Conservation (phyloP, 1,139 yeast genomes). For the Pichia sp. region DNA sequence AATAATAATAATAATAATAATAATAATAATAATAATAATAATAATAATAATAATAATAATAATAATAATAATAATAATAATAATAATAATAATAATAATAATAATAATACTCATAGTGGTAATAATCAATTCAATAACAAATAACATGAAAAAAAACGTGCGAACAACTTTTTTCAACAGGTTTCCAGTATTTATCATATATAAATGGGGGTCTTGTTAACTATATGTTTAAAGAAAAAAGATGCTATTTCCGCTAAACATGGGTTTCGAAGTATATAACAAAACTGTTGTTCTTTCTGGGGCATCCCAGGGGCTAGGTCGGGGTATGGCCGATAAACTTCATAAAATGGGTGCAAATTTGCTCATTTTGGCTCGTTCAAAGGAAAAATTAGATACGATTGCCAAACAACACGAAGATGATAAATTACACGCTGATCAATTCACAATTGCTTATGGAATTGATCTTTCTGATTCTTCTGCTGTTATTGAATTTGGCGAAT, state of each 20-base stretch:
- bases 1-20: no score
- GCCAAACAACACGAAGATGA: constrained; percentile 36
- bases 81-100: no score
- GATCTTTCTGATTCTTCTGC: constrained; percentile 61
- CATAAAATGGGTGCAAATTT: constrained; percentile 57
- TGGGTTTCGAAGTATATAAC: constrained; percentile 33
- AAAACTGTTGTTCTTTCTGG: constrained; percentile 80
- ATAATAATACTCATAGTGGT: no score
- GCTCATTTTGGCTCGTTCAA: constrained; percentile 72
- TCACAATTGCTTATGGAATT: constrained; percentile 46
- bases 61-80: no score
- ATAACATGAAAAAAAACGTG: no score
- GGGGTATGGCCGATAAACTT: constrained; percentile 56
- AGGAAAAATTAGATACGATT: constrained; percentile 47
- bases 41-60: no score
- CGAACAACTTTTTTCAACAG: no score
- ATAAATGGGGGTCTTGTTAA: background rate
- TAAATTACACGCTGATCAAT: constrained; percentile 38
- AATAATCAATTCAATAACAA: no score
- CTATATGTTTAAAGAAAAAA: background rate
- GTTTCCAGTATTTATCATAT: no score
- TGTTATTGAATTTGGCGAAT: constrained; percentile 34
- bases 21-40: no score
- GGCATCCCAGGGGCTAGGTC: constrained; percentile 93
- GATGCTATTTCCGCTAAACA: background rate